These are phyloP conservation scores for Yarrowia yakushimensis DNA, from an alignment of 805 yeast genomes.

Conservation along the genomic window DNA sequence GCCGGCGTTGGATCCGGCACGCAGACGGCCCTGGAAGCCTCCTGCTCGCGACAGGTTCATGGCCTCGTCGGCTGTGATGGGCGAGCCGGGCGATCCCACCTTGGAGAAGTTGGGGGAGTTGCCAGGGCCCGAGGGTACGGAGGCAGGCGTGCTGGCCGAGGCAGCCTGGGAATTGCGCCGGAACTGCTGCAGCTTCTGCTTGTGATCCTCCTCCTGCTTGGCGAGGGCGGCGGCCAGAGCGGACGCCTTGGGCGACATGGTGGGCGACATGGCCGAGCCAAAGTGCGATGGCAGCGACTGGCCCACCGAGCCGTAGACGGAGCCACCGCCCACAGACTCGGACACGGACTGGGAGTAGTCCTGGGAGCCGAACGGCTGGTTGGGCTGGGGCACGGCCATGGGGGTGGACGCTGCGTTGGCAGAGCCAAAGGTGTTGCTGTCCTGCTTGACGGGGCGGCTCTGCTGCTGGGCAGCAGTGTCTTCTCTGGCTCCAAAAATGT, in stretches of 20 bases:
- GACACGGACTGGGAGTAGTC: not conserved
- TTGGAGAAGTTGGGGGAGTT: slow-evolving; percentile 11
- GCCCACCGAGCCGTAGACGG: slow-evolving; percentile 20
- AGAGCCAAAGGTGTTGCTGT: slow-evolving; percentile 15
- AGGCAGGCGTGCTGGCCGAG: not conserved
- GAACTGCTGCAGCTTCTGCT: slow-evolving; percentile 24
- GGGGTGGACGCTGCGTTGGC: slow-evolving; percentile 24
- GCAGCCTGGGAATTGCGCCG: slow-evolving; percentile 23
- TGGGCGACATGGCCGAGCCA: slow-evolving; percentile 23
- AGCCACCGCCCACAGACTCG: slow-evolving; percentile 9
- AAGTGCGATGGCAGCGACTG: slow-evolving; percentile 14
- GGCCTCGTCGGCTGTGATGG: slow-evolving; percentile 39
- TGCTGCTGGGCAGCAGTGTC: not conserved
- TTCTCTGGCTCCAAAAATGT: slow-evolving; percentile 18
- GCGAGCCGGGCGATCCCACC: slow-evolving; percentile 29
- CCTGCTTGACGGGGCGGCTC: slow-evolving; percentile 4
- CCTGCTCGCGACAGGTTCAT: slow-evolving; percentile 39
- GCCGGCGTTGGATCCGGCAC: slow-evolving; percentile 13
- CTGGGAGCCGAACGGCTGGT: not conserved
- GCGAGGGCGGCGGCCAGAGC: slow-evolving; percentile 21
- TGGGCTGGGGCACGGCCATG: slow-evolving; percentile 23
- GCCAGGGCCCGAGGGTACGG: not conserved
- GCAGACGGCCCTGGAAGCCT: slow-evolving; percentile 16
- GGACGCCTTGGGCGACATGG: slow-evolving; percentile 25
- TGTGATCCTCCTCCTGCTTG: slow-evolving; percentile 24